Conservation (phyloP, 176 grass and related monocot genomes). For the Hyparrhenia diplandra region DNA sequence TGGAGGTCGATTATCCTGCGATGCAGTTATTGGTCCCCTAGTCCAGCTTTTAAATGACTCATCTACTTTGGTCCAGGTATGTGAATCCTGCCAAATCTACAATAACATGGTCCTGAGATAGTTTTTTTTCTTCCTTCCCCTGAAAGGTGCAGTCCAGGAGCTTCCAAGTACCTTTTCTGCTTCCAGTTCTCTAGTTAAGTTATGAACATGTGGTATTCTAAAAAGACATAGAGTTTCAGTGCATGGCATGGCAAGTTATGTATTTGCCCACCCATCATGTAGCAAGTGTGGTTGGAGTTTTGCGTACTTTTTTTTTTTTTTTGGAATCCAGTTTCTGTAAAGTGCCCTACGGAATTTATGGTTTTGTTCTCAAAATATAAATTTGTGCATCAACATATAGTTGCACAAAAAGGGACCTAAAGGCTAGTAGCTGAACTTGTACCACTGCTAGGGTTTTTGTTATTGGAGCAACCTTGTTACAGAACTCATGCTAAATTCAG, state of each 20-base stretch:
- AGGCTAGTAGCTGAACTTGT: background rate
- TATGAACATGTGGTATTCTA: background rate
- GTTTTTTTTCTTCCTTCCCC: background rate
- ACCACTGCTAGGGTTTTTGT: background rate
- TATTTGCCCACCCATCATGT: background rate
- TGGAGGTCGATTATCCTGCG: conserved; percentile 71
- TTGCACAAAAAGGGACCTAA: background rate
- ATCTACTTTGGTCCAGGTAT: conserved; percentile 84
- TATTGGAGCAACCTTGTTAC: conserved; percentile 4
- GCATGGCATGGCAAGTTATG: background rate
- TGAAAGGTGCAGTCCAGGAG: background rate
- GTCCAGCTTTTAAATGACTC: conserved; percentile 78
- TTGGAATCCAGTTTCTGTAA: background rate
- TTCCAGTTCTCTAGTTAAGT: background rate
- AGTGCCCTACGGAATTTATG: background rate
- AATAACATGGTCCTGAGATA: background rate
- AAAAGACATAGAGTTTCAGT: background rate
- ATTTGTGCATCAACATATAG: background rate
- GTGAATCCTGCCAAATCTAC: conserved; percentile 18
- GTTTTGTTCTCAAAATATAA: background rate
- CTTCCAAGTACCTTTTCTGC: conserved; percentile 24
- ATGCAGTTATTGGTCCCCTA: conserved; percentile 57
- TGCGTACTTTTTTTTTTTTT: conserved; percentile 2
- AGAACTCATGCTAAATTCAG: conserved; percentile 4
- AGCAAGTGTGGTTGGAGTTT: conserved; percentile 4